Base-by-base conservation (phyloP, 176 grass and related monocot genomes). In the Zoysia pacifica region DNA sequence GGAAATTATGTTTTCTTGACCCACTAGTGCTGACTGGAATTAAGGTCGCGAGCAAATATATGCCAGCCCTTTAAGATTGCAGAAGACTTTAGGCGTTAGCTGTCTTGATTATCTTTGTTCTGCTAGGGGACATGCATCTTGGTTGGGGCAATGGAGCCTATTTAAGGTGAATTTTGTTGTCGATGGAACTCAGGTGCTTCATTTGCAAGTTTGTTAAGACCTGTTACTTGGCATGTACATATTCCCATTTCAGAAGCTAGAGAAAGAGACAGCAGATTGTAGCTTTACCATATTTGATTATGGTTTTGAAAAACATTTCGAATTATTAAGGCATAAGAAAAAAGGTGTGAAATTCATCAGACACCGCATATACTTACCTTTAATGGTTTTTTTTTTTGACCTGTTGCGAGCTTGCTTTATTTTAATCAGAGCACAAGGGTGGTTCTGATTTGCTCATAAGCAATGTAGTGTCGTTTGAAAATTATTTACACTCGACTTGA, bases 361-460 rank as follows among this genome's bases (percentile, higher is more conserved):
- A 64, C 81, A 84, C 46, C 12, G 46, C 87, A 89, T 89, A 76
- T 89, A 70, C 76, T 65, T 42, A 81, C 58, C 76, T 80, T 80
- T 49, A 50, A 42, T 81, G 58, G 42, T 68, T 76, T 48, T 72
- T 89, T 69, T 61, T 76, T 79, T 84, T 18, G 76, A 77, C 49
- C 82, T 59, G 81, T 69, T 70, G 47, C 41, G 41, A 69, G 13
- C 70, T 86, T 86, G 76, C 60, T 80, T 76, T 89, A 79, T 81
- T 76, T 76, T 76, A 65, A 56, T 70, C 40, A 76, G 19, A 58
- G 54, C 76, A 65, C 16, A 41, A 14, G 9, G 64, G 79, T 64
- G 41, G 69, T 69, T 76, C 39, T 16, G 45, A 74, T 74, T 80
- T 7, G 0, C 71, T 44, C 53, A 36, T 36, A 45, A 49, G 45